phyloP scores from a whole-genome alignment of 805 yeast species.

The Blastobotrys americana region DNA sequence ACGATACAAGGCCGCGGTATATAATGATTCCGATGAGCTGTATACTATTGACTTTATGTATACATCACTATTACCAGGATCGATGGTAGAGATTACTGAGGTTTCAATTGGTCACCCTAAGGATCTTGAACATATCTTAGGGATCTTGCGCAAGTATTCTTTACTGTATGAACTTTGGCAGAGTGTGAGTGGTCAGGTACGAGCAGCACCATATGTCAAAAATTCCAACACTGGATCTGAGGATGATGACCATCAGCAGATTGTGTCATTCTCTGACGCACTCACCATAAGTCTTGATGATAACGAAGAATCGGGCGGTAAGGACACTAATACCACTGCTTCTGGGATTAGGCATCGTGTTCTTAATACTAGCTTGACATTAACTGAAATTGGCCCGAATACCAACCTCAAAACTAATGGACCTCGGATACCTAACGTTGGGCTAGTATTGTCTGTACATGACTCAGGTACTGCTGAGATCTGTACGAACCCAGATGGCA shows the following conservation, averaged over 20 bases:
- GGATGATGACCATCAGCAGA: slow-evolving; percentile 5
- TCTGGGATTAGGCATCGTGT: too few species aligned
- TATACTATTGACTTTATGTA: neutral
- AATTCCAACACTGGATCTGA: slow-evolving; percentile 7
- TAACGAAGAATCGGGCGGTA: too few species aligned
- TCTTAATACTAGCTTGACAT: too few species aligned
- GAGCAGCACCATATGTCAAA: too few species aligned
- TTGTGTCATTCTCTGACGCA: slow-evolving; percentile 18
- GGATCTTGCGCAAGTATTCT: slow-evolving; percentile 14
- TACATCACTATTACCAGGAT: slow-evolving; percentile 24
- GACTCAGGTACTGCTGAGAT: too few species aligned
- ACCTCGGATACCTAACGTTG: too few species aligned
- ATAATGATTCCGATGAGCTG: neutral
- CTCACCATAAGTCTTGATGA: slow-evolving; percentile 4
- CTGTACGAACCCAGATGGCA: too few species aligned
- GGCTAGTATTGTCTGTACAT: too few species aligned
- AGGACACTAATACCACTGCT: too few species aligned
- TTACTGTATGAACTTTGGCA: slow-evolving; percentile 8
- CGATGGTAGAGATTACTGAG: slow-evolving; percentile 20
- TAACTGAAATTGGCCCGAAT: too few species aligned
- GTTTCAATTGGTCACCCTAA: slow-evolving; percentile 27
- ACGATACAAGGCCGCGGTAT: neutral
- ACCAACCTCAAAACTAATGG: too few species aligned
- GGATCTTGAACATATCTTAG: slow-evolving; percentile 22
- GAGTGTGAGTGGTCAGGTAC: slow-evolving; percentile 1